Conservation (phyloP, 768 basidiomycete genomes). For the Pleurotus platypus region DNA sequence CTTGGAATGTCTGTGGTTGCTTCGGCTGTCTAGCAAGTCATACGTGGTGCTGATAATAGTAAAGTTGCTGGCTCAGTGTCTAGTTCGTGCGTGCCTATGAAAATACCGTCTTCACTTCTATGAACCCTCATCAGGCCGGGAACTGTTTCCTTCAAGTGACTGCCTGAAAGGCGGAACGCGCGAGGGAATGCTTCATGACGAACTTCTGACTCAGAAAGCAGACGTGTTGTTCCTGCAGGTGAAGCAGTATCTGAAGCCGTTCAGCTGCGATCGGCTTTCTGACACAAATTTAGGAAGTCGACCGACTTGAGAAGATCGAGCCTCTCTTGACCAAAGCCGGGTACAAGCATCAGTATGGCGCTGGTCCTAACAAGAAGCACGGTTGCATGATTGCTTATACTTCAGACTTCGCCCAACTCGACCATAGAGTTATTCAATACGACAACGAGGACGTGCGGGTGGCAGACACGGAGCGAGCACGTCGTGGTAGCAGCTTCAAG, state of each 20-base stretch:
- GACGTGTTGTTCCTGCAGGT: conserved; percentile 90
- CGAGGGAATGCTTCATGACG: conserved; percentile 70
- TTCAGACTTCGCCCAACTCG: conserved; percentile 43
- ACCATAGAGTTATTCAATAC: conserved; percentile 54
- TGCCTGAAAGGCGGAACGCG: conserved; percentile 76
- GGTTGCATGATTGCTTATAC: conserved; percentile 84
- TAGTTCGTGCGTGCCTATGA: conserved; percentile 61
- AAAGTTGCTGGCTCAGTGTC: conserved; percentile 73
- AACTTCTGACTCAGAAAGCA: conserved; percentile 68
- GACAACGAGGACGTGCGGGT: conserved; percentile 59
- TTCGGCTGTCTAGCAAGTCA: conserved; percentile 5
- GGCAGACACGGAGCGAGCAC: conserved; percentile 27
- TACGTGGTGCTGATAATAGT: conserved; percentile 12
- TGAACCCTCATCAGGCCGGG: conserved; percentile 48
- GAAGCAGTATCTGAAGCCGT: conserved; percentile 1
- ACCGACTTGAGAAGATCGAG: conserved; percentile 68
- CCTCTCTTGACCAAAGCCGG: conserved; percentile 62
- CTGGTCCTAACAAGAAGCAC: conserved; percentile 76
- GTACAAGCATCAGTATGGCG: conserved; percentile 62
- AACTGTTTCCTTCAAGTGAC: conserved; percentile 81
- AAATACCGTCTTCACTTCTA: background rate
- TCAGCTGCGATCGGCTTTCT: background rate
- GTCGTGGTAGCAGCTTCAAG: conserved; percentile 56
- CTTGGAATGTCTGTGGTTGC: conserved; percentile 76
- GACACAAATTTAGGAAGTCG: conserved; percentile 67